phyloP scores from a whole-genome alignment of 2,329 filamentous ascomycete genomes.

The Aspergillus cejpii region DNA sequence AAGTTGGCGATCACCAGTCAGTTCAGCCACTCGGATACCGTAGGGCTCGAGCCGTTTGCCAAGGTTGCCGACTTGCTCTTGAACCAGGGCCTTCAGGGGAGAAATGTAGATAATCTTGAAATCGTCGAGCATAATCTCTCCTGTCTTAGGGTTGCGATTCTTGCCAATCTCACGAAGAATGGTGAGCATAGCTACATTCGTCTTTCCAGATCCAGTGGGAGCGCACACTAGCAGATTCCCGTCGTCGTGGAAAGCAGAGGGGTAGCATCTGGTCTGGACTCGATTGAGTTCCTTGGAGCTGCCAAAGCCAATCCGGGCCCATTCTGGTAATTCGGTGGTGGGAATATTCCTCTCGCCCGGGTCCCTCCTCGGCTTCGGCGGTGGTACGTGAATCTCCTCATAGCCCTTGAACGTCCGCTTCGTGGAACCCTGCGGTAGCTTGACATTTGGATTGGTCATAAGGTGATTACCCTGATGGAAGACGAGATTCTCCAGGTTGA shows the following conservation, averaged over 20 bases:
- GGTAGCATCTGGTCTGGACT: slow-evolving; percentile 90
- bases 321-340: slow-evolving; percentile 82
- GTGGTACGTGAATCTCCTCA: slow-evolving; percentile 94
- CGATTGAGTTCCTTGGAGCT: slow-evolving; percentile 82
- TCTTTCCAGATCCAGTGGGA: slow-evolving; percentile 95
- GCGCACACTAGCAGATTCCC: slow-evolving; percentile 98
- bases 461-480: slow-evolving; percentile 98
- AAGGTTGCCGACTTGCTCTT: slow-evolving; percentile 97
- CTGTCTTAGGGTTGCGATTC: slow-evolving; percentile 77
- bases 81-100: slow-evolving; percentile 87
- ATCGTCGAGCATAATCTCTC: slow-evolving; percentile 89
- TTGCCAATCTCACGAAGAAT: slow-evolving; percentile 97
- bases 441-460: slow-evolving; percentile 98
- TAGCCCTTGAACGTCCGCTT: slow-evolving; percentile 97
- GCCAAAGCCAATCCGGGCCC: slow-evolving; percentile 81
- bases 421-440: slow-evolving; percentile 86
- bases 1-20: slow-evolving; percentile 95
- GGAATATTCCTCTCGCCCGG: slow-evolving; percentile 74
- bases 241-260: slow-evolving; percentile 84
- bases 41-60: slow-evolving; percentile 84
- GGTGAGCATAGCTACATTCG: slow-evolving; percentile 94
- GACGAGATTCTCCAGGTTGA: slow-evolving; percentile 91
- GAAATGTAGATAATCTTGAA: slow-evolving; percentile 99
- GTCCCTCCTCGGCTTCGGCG: slow-evolving; percentile 80
- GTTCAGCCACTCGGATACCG: slow-evolving; percentile 85